Evolutionary conservation across 108 stramenopile species (phyloP), one percentile per base, ranked within the genome.

Genomic region (Mayamaea pseudoterrestris): DNA sequence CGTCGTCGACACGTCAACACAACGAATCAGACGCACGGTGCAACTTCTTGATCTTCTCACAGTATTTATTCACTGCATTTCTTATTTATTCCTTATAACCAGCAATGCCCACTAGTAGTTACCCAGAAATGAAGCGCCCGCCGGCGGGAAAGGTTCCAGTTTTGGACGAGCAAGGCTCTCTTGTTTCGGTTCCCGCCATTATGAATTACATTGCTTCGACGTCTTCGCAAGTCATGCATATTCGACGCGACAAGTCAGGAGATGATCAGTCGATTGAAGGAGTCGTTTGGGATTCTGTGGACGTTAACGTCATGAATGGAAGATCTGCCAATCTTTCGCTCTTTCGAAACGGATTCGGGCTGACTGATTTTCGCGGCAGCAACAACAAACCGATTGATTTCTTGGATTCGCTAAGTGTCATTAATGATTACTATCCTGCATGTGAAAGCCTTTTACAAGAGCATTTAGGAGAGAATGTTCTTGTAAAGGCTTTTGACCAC

Each of bases 401-500:
- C 27, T 61, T 60, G 12, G 53, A 74, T 45, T 57, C 47, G 31
- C 53, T 60, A 37, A 46, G 61, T 21, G 69, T 78, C 5, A 40
- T 66, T 12, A 65, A 74, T 14, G 28, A 40, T 3, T 74, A 74
- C 57, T 78, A 78, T 55, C 72, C 69, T 4, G 20, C 46, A 0
- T 78, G 76, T 41, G 66, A 73, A 40, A 24, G 43, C 25, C 28
- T 74, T 26, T 46, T 77, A 5, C 16, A 27, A 41, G 27, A 47
- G 2, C n/a, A 16, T 21, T 34, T 50, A 13, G 22, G 32, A 2
- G 29, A 47, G 1, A 35, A 14, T 21, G 43, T 57, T 7, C 14
- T 31, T 28, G 63, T 72, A 4, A 48, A 45, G 17, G 70, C 75
- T 3, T 76, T 76, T 58, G 75, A 76, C 58, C 75, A 76, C 68